These are phyloP conservation scores for Picea engelmannii DNA, from an alignment of 83 land plant genomes.

Conservation along the genomic window DNA sequence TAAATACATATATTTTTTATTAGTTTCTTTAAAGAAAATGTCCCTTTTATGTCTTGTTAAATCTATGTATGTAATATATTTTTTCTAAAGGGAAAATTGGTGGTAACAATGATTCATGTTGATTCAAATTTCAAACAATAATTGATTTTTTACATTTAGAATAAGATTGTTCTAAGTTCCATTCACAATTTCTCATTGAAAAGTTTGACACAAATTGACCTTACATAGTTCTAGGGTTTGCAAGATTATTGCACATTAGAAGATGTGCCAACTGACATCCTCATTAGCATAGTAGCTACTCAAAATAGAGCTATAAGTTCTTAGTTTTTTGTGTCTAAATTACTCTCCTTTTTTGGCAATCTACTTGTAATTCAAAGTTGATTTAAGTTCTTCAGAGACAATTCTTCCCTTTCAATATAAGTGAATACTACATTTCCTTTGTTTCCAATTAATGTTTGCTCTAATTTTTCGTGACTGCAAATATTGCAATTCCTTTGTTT, in stretches of 20 bases:
- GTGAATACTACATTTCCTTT: background rate
- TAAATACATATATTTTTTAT: too few species aligned
- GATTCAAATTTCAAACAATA: too few species aligned
- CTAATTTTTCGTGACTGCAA: too few species aligned
- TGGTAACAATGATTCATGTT: background rate
- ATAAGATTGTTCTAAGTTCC: background rate
- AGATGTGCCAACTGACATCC: slow-evolving; percentile 75
- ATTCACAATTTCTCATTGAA: background rate
- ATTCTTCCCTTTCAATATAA: too few species aligned
- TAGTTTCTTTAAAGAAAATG: too few species aligned
- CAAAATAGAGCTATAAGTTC: slow-evolving; percentile 92
- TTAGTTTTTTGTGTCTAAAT: background rate
- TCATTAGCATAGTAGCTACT: slow-evolving; percentile 66
- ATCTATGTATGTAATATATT: too few species aligned
- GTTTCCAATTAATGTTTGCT: background rate
- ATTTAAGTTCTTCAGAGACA: background rate
- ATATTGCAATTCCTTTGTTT: too few species aligned
- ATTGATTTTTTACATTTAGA: slow-evolving; percentile 1
- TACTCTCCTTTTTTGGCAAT: background rate
- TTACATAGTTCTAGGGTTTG: background rate
- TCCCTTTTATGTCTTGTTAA: too few species aligned
- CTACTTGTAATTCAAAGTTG: background rate
- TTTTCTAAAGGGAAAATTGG: too few species aligned
- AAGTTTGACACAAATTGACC: background rate
- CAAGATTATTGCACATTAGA: slow-evolving; percentile 88